These are phyloP conservation scores for Phaeosphaeriaceae sp. DNA, from an alignment of 2,329 filamentous ascomycete species.

Conservation along the genomic window DNA sequence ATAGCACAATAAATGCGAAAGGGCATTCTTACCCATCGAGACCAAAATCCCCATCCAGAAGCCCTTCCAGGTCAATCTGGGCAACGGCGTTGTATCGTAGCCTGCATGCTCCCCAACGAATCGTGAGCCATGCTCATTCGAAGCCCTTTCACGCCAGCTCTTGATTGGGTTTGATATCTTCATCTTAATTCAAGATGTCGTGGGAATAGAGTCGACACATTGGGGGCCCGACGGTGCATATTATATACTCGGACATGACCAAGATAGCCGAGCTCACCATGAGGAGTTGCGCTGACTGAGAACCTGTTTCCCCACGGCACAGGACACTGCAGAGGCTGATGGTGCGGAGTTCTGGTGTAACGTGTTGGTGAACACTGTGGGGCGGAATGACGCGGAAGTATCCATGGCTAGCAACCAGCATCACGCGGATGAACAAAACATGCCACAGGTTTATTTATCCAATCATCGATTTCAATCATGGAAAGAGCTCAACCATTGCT, in stretches of 20 bases:
- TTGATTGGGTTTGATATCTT: slow-evolving; percentile 23
- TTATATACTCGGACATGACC: slow-evolving; percentile 4
- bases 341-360: slow-evolving; percentile 1
- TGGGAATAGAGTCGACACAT: neutral
- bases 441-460: neutral
- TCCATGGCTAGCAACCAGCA: neutral
- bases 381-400: slow-evolving; percentile 13
- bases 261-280: neutral
- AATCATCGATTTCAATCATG: too few relatives aligned
- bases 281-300: slow-evolving; percentile 1
- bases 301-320: slow-evolving; percentile 9
- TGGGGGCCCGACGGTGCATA: neutral
- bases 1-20: neutral
- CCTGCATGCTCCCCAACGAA: slow-evolving; percentile 28
- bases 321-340: slow-evolving; percentile 3
- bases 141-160: slow-evolving; percentile 20
- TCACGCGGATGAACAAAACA: slow-evolving; percentile 3
- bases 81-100: slow-evolving; percentile 31
- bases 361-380: slow-evolving; percentile 9
- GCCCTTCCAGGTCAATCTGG: slow-evolving; percentile 25
- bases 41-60: slow-evolving; percentile 38
- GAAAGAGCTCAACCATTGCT: too few relatives aligned
- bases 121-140: slow-evolving; percentile 19
- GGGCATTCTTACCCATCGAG: slow-evolving; percentile 31
- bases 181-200: slow-evolving; percentile 6